Evolutionary conservation across 2,329 filamentous ascomycete genomes (phyloP).

Genomic region (Pseudocercospora vitis): DNA sequence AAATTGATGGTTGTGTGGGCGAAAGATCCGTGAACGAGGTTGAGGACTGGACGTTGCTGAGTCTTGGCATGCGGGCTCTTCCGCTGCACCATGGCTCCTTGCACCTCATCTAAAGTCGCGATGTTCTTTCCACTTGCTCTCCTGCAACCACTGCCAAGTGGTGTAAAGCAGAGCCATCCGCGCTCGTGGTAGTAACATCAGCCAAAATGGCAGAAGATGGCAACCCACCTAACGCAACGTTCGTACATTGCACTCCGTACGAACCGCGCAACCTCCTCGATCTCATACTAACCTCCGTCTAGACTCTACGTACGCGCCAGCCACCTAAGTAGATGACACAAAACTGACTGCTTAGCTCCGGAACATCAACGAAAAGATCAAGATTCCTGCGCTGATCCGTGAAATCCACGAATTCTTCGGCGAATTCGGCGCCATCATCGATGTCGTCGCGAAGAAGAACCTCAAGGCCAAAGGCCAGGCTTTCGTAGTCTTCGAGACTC

Average conservation of each 20-base stretch:
- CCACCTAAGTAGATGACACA: not conserved
- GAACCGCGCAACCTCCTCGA: constrained; percentile 33
- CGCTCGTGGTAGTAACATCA: not conserved
- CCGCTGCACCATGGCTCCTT: not conserved
- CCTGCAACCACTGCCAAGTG: not conserved
- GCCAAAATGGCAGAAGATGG: constrained; percentile 20
- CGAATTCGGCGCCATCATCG: constrained; percentile 82
- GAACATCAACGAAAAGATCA: constrained; percentile 91
- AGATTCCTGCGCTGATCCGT: constrained; percentile 72
- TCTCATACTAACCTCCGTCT: constrained; percentile 26
- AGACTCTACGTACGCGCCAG: constrained; percentile 38
- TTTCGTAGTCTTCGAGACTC: constrained; percentile 83
- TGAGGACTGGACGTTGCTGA: not conserved
- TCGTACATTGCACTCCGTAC: constrained; percentile 46
- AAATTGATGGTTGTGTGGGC: not conserved
- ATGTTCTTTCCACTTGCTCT: not conserved
- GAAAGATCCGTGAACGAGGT: not conserved
- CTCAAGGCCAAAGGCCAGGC: constrained; percentile 92
- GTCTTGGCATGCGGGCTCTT: constrained; percentile 4
- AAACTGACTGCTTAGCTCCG: constrained; percentile 51
- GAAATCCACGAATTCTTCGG: constrained; percentile 76
- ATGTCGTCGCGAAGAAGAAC: constrained; percentile 85
- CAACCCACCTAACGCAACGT: constrained; percentile 40
- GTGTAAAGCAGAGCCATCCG: constrained; percentile 1
- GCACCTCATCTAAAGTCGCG: not conserved